Base-by-base conservation (phyloP, 768 basidiomycete species). In the Lentinula raphanica region DNA sequence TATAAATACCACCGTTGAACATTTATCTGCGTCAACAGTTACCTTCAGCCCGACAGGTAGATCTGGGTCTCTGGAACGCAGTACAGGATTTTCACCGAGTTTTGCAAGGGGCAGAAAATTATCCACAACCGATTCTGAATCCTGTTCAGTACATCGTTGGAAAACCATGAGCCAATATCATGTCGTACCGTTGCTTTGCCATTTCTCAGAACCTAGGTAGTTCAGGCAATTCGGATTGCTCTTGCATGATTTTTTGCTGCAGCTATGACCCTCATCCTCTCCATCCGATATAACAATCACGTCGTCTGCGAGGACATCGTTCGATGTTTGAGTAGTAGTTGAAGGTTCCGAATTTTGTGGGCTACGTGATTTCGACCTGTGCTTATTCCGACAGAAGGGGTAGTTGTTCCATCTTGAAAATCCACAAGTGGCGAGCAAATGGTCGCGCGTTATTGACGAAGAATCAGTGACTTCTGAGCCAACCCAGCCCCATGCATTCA, bases 141-240 rank as follows among this genome's bases (percentile, higher is more conserved):
- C 45, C 31, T 0, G 19, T 31, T 44, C 45, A 1, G 56, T 25
- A 35, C 13, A 35, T 1, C 13, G 51, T 12, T 25, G 27, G 25
- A 15, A 53, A 62, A 58, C 11, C 15, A 48, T 59, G 63, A 57
- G 56, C 63, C 54, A n/a, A 40, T 55, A 56, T 50, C 15, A 13
- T 42, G 32, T 66, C 63, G 58, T 50, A 87, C 90, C 85, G 78
- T 83, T 79, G 59, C 82, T 75, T 68, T 91, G 87, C 88, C 93
- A 96, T 61, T 78, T 76, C 27, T 88, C 85, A 65, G 92, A 92
- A 5, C 92, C 92, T 29, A 97, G 73, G 72, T 92, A 86, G 68
- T 94, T 96, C 55, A 95, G 74, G 69, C 96, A 97, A 53, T 87
- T 83, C 8, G 92, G 90, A 66, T 94, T 95, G 49, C 71, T 71